A percentile compares a stretch with the other conserved stretches of the same genome.
Conservation (phyloP, 1,284 basidiomycete species). For the Quambalaria eucalypti region DNA sequence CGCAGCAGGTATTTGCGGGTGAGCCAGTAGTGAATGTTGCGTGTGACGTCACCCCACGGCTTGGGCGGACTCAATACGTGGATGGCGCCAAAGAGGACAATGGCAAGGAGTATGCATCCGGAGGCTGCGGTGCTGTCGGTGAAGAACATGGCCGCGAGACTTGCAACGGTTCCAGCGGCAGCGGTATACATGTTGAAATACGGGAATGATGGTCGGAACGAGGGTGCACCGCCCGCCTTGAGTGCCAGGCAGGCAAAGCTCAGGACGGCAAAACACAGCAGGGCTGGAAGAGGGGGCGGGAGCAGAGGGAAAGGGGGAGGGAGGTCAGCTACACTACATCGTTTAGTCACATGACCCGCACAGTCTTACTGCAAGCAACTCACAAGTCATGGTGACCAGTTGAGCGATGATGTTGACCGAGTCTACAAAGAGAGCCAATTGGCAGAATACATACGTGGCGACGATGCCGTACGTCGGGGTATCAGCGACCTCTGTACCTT, state of each 20-base stretch:
- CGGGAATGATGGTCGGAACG: conserved; percentile 45
- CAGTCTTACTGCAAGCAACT: no score
- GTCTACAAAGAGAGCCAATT: conserved; percentile 39
- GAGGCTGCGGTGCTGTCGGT: conserved; percentile 30
- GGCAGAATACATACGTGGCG: conserved; percentile 38
- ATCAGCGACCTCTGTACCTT: conserved; percentile 40
- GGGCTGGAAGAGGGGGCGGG: conserved; percentile 15
- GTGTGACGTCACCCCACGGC: conserved; percentile 46
- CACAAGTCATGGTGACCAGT: conserved; percentile 43
- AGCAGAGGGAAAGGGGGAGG: not conserved
- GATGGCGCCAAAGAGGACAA: conserved; percentile 40
- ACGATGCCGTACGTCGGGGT: conserved; percentile 41
- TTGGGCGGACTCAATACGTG: conserved; percentile 44
- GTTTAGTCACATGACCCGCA: no score
- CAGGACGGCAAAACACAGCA: conserved; percentile 44
- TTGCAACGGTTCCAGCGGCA: conserved; percentile 31
- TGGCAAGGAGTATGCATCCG: conserved; percentile 34
- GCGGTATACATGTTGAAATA: conserved; percentile 47
- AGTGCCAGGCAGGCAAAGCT: conserved; percentile 42
- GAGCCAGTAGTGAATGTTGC: conserved; percentile 45
- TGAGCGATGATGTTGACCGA: conserved; percentile 45
- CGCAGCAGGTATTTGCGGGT: conserved; percentile 44
- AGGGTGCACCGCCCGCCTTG: conserved; percentile 45
- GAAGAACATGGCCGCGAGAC: conserved; percentile 44
- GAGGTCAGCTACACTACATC: no score